These are phyloP conservation scores for Senna siamea DNA, from an alignment of 306 rosid species.

Conservation along the genomic window DNA sequence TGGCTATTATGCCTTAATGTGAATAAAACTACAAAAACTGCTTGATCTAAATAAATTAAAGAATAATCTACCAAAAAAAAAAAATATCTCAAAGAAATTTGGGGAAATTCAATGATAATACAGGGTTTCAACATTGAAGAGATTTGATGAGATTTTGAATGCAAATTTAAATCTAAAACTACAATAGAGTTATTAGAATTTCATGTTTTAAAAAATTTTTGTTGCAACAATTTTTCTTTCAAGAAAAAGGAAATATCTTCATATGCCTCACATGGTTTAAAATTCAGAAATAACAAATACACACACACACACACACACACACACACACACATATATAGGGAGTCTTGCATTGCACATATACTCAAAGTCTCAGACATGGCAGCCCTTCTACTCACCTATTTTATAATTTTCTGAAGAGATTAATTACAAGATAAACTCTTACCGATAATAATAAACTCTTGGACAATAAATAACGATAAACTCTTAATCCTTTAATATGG, in stretches of 20 bases:
- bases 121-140: not conserved
- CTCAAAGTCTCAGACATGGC: too few relatives aligned
- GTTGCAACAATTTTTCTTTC: not conserved
- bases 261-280: not conserved
- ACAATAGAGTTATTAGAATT: not conserved
- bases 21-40: not conserved
- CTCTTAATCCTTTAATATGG: not conserved
- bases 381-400: not conserved
- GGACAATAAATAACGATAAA: not conserved
- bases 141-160: not conserved
- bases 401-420: too few relatives aligned
- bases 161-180: not conserved
- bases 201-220: not conserved
- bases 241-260: not conserved
- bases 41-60: not conserved
- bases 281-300: not conserved
- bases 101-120: not conserved
- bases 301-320: too few relatives aligned
- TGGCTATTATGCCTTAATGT: not conserved
- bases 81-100: not conserved
- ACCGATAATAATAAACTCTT: not conserved
- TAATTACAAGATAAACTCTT: too few relatives aligned
- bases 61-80: not conserved
- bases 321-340: too few relatives aligned
- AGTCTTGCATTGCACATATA: not conserved